Conservation (phyloP, 148 eudicot genomes). For the Spergularia marina region DNA sequence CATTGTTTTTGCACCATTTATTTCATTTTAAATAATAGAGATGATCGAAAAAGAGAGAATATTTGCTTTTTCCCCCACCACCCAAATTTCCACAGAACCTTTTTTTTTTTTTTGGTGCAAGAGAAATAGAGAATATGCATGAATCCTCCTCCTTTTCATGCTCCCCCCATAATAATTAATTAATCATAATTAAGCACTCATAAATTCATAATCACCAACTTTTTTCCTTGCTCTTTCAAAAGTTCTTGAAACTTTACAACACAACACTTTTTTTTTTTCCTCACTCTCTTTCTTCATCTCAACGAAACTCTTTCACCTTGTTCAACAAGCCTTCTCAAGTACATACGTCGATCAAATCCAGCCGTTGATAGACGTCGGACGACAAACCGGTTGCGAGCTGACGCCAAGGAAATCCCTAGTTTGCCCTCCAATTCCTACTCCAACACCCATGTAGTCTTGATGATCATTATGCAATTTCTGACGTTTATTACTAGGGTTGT, state of each 20-base stretch:
- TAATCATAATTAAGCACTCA: slow-evolving; percentile 11
- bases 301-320: background rate
- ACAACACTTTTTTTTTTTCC: background rate
- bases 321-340: background rate
- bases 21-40: slow-evolving; percentile 37
- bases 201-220: slow-evolving; percentile 25
- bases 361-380: slow-evolving; percentile 58
- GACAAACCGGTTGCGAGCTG: slow-evolving; percentile 48
- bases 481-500: slow-evolving; percentile 39
- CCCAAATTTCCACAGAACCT: slow-evolving; percentile 19
- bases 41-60: slow-evolving; percentile 32
- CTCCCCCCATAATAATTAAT: background rate
- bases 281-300: slow-evolving; percentile 12
- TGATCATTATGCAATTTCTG: slow-evolving; percentile 35
- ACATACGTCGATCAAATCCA: slow-evolving; percentile 47
- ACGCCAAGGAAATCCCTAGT: slow-evolving; percentile 89
- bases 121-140: slow-evolving; percentile 65
- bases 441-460: background rate
- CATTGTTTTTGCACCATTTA: slow-evolving; percentile 13
- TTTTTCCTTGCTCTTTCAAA: background rate
- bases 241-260: slow-evolving; percentile 6
- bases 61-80: slow-evolving; percentile 44
- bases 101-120: slow-evolving; percentile 19
- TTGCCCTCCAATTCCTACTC: slow-evolving; percentile 47
- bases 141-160: slow-evolving; percentile 40